Evolutionary conservation across 2,329 filamentous ascomycete genomes (phyloP), one percentile per base, ranked within the genome.

Genomic region (Polytolypa hystricis): DNA sequence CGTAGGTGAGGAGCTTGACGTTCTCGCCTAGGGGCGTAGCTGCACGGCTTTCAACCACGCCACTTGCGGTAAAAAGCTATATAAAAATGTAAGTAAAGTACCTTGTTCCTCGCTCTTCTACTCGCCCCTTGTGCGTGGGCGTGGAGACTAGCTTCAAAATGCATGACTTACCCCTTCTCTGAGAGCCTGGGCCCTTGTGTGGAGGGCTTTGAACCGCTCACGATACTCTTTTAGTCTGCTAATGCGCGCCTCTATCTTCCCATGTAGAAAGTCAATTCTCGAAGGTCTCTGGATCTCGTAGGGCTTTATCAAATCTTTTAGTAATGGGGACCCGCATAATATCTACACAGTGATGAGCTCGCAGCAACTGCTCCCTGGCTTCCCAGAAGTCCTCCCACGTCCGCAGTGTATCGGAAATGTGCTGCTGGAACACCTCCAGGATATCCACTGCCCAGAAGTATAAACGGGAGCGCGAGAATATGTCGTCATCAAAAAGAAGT

Each of bases 1-100:
- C 56, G 20, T 57, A 55, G 11, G 60, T 62, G 29, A 63, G 48
- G 0, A 63, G 47, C 21, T 56, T 53, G 8, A 63, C 52, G 21
- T 62, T 62, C 27, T 61, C 47, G 0, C 54, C 53, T 0, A 60
- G 42, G 16, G 43, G 44, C 1, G 50, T 57, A 19, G 55, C 51
- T 18, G 50, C 47, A 28, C 52, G 38, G 33, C 48, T 51, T 39
- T 55, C 52, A 12, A 53, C 47, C 4, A 54, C 49, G 8, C 38
- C 39, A 30, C 51, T 53, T 1, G 51, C 51, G 17, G 40, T 52
- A 35, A 54, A 54, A 4, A 54, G 42, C 48, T 34, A 14, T 4
- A 26, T 4, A 18, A n/a, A 7, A 25, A 25, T 25, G 21, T 25
- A 7, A 25, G 21, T 25, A n/a, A 7, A n/a, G 21, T 25, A 7